Evolutionary conservation across 1,139 yeast genomes (phyloP), one percentile per base, ranked within the genome.

Genomic region (Yamadazyma sp.): DNA sequence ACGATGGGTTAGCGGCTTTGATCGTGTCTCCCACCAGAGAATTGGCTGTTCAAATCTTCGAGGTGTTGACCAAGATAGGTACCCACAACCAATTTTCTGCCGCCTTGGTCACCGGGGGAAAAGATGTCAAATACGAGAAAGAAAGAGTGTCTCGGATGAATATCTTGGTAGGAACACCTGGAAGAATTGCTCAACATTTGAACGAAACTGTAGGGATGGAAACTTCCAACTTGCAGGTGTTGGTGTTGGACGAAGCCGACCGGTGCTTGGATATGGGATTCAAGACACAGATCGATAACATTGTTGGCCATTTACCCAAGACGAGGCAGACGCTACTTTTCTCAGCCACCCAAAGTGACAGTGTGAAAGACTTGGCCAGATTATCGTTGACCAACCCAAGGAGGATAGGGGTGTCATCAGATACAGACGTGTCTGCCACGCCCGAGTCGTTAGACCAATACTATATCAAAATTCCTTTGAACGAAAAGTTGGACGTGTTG

Each of bases 261-360:
- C 73, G 98, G 51, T 88, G 95, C 56, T 69, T 92, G 50, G 99
- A 92, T 62, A 88, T 92, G 96, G 98, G 98, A 6, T 92, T 92
- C 72, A 85, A 83, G 58, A 82, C 82, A 54, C 88, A 95, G 34
- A 66, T 92, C 41, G 98, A 94, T 61, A 85, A 84, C 36, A 92
- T 92, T 41, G 68, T 92, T 20, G 79, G 82, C 34, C 94, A 87
- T 58, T 67, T 92, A 44, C 96, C 98, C 1, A 77, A 85, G 11
- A 75, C 83, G 5, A 79, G 98, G 62, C 98, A 94, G 60, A 89
- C 98, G 0, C 62, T 92, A 41, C 65, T 92, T 39, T 92, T 87
- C 55, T 85, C 95, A 2, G 99, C 98, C 1, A 92, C 99, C 1
- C 96, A 88, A 57, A 84, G 96, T 1, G 94, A 87, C 48, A 82